Base-by-base conservation (phyloP, 768 basidiomycete species). In the Sporobolomyces pararoseus region DNA sequence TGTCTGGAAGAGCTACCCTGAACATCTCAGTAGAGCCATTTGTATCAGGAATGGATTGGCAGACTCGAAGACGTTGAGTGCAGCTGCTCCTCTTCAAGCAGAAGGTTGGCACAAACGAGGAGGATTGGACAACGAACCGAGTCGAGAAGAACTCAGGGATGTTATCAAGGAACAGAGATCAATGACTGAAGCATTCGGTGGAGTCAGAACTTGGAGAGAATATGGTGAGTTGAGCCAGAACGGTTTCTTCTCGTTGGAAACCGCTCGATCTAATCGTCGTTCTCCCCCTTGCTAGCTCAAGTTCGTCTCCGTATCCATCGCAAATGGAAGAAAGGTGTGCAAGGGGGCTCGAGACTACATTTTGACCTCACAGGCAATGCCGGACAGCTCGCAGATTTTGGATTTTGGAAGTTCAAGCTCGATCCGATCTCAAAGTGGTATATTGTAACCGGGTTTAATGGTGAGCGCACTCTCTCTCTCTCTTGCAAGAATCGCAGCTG, bases 321-420 rank as follows among this genome's bases (percentile, higher is more conserved):
- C 10, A 70, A 65, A 35, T 70, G 68, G 68, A 58, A 14, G 14
- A 17, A 34, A 0, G 68, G 68, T 3, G 39, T 13, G 31, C 34
- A 32, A n/a, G 2, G 7, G 10, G 46, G 23, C 10, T 1, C 9
- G 7, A 5, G 4, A 19, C 13, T 1, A 65, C 35, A 14, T 57
- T 17, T 35, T 7, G 31, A 25, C 27, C 4, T 32, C 42, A 9
- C 16, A 9, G 29, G 16, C 35, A 1, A n/a, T n/a, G 1, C 10
- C 23, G 29, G 50, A 25, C 21, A 13, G 6, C 29, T 10, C 27
- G 21, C 19, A 6, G 17, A 21, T 5, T 3, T 2, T 25, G 16
- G 12, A 37, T 44, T 65, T 27, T 70, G 69, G 69, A 49, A 64
- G 7, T 70, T 70, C 60, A 70, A 70, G 37, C 23, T 70, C 9